phyloP scores from a whole-genome alignment of 768 basidiomycete species.

The Neoboletus subvelutipes region DNA sequence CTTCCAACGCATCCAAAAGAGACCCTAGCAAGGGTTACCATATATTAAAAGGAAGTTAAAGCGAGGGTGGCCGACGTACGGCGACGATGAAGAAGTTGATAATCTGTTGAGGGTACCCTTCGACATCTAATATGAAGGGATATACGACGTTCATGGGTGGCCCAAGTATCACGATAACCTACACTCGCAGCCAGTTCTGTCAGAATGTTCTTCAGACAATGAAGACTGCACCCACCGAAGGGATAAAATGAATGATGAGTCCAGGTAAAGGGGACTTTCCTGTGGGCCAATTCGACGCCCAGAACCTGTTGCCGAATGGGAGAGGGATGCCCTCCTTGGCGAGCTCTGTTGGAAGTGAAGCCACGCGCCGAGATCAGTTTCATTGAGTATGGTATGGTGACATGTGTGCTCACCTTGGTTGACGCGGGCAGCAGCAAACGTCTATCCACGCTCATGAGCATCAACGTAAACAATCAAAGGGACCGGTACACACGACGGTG shows the following conservation, averaged over 20 bases:
- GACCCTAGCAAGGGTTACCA: slow-evolving; percentile 34
- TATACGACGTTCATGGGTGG: slow-evolving; percentile 55
- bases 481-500: slow-evolving; percentile 25
- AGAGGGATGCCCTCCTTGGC: slow-evolving; percentile 65
- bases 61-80: slow-evolving; percentile 33
- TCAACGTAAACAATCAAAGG: neutral
- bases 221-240: slow-evolving; percentile 37
- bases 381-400: neutral
- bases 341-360: slow-evolving; percentile 39
- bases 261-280: slow-evolving; percentile 56
- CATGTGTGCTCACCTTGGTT: slow-evolving; percentile 43
- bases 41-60: too few relatives aligned
- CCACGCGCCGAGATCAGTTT: too few relatives aligned
- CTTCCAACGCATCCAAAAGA: too few relatives aligned
- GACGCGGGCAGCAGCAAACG: slow-evolving; percentile 49
- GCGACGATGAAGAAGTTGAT: slow-evolving; percentile 55
- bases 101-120: slow-evolving; percentile 49
- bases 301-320: slow-evolving; percentile 56
- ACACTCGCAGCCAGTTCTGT: slow-evolving; percentile 12
- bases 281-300: slow-evolving; percentile 64
- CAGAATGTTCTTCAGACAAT: neutral
- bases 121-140: slow-evolving; percentile 61
- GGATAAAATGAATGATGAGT: slow-evolving; percentile 53
- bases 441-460: slow-evolving; percentile 30
- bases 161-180: slow-evolving; percentile 53